phyloP scores from a whole-genome alignment of 2,329 filamentous ascomycete genomes.

The Clarireedia homoeocarpa region DNA sequence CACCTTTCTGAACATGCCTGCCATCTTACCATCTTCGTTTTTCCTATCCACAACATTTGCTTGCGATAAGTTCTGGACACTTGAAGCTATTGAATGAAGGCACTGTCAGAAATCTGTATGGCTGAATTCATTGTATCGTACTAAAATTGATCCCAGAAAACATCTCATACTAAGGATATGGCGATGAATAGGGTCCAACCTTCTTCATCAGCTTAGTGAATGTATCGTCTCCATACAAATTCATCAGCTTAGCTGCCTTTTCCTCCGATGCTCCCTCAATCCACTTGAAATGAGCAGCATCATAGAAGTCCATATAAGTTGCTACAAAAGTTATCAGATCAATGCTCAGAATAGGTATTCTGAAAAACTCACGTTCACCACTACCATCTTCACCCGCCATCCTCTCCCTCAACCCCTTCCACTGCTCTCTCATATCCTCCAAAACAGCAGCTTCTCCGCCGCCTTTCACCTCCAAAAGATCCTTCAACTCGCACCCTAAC shows the following conservation, averaged over 20 bases:
- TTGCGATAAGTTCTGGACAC: no score
- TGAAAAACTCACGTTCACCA: neutral
- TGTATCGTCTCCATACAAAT: constrained; percentile 18
- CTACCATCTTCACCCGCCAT: neutral
- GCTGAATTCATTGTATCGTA: no score
- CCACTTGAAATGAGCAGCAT: constrained; percentile 9
- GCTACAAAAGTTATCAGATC: neutral
- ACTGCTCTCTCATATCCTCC: neutral
- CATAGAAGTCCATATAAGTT: neutral
- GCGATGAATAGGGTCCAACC: constrained; percentile 6
- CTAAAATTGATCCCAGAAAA: no score
- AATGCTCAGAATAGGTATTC: neutral
- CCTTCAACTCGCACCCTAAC: neutral
- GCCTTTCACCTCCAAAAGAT: neutral
- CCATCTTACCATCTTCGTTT: no score
- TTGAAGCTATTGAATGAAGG: no score
- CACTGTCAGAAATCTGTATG: no score
- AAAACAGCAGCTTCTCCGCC: neutral
- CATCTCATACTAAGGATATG: no score
- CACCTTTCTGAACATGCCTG: no score
- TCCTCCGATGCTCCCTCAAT: constrained; percentile 13
- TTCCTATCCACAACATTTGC: no score
- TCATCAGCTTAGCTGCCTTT: constrained; percentile 12
- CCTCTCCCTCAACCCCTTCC: neutral
- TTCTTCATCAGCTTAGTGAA: constrained; percentile 21